These are phyloP conservation scores for Metschnikowia santaceciliae DNA, from an alignment of 805 yeast species.

Conservation along the genomic window DNA sequence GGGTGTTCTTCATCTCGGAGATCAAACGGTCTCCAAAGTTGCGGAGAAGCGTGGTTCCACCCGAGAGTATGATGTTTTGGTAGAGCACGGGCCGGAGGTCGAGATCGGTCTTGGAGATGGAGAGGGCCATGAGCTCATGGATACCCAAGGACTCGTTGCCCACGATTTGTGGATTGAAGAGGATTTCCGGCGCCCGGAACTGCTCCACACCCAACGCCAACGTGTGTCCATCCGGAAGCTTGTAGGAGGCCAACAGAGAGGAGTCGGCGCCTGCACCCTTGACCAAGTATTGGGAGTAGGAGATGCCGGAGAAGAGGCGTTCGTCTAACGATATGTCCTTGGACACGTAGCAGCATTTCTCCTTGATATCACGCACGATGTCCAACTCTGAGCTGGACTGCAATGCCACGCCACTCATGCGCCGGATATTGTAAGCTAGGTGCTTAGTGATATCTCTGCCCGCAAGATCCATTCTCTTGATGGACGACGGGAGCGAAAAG, in stretches of 20 bases:
- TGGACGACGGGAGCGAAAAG: constrained; percentile 68
- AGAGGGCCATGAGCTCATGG: constrained; percentile 58
- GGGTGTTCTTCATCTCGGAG: constrained; percentile 47
- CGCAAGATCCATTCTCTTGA: constrained; percentile 73
- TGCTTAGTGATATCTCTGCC: constrained; percentile 84
- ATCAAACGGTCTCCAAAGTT: constrained; percentile 82
- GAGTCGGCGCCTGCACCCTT: constrained; percentile 19
- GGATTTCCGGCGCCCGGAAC: constrained; percentile 73
- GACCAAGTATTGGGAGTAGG: constrained; percentile 19
- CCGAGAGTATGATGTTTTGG: constrained; percentile 72
- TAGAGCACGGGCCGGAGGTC: constrained; percentile 70
- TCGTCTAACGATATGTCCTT: constrained; percentile 56
- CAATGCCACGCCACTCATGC: constrained; percentile 57
- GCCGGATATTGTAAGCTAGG: constrained; percentile 63
- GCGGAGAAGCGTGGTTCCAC: constrained; percentile 73
- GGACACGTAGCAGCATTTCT: constrained; percentile 64
- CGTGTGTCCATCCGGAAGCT: constrained; percentile 80
- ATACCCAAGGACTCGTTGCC: constrained; percentile 75
- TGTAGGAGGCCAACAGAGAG: constrained; percentile 40
- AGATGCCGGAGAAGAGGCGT: constrained; percentile 32
- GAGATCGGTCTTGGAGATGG: constrained; percentile 68
- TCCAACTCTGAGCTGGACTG: constrained; percentile 77
- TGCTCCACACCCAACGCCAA: constrained; percentile 64
- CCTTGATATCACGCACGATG: constrained; percentile 74
- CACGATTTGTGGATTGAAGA: constrained; percentile 73